Base-by-base conservation (phyloP, 208 protist species). In the Trypanosomatidae sp. region DNA sequence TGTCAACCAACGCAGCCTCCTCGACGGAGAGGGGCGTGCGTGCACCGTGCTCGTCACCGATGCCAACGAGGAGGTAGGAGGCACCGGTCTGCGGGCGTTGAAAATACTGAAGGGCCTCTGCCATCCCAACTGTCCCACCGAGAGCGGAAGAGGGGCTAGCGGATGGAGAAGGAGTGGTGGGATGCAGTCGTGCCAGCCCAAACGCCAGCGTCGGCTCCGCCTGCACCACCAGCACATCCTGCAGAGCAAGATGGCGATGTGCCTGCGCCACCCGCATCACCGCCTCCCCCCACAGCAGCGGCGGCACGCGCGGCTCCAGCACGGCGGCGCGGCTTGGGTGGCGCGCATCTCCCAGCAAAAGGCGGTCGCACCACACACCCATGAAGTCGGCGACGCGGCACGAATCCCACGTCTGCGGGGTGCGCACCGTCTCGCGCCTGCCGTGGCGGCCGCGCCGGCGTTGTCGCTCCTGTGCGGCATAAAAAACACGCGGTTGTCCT, bases 301-400 rank as follows among this genome's bases (percentile, higher is more conserved):
- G 49, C 2, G 91, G 86, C 17, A 90, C 89, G 33, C 69, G 80
- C 44, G 92, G 90, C 53, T 83, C 80, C 8, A 97, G 80, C 39
- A 97, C 43, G 19, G 92, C 92, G 28, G 62, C 81, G 2, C 92
- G 86, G 12, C 44, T 65, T 5, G 89, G 91, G 13, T 78, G 62
- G 52, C 68, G 76, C 22, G 82, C 77, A 36, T 88, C 85, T 1
- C 92, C 92, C 22, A 97, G 76, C 13, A 97, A 72, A 39, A 97
- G 76, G 13, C 92, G 83, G 76, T 97, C 92, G 74, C 90, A 95
- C 92, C 92, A 97, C 25, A 86, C 15, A 10, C 92, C 92, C 81
- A 86, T 84, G 58, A 80, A 93, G 71, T 97, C 88, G 6, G 68
- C 62, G 39, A 91, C 85, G 7, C 69, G 79, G 25, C 80, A 79